Conservation (phyloP, 495 filamentous ascomycete genomes). For the Clavariopsis aquatica region DNA sequence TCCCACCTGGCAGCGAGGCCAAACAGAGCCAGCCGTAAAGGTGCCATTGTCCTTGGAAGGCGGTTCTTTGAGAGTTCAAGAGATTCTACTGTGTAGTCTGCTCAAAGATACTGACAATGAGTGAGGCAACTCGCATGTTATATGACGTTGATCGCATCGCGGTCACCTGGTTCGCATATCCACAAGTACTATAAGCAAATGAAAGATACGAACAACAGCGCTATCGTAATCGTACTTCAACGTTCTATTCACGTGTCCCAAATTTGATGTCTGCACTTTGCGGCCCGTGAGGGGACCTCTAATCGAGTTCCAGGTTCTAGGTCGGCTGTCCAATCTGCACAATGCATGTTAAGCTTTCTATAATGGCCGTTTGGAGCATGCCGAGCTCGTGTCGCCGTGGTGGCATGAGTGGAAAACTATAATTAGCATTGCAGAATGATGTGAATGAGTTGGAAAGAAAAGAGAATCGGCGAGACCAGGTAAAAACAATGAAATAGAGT, state of each 20-base stretch:
- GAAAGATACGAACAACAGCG: slow-evolving; percentile 31
- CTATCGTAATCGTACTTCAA: slow-evolving; percentile 11
- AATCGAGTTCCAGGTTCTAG: slow-evolving; percentile 24
- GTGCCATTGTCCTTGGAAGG: neutral
- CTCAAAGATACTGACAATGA: slow-evolving; percentile 1
- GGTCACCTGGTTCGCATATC: slow-evolving; percentile 20
- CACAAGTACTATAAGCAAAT: slow-evolving; percentile 29
- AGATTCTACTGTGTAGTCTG: neutral
- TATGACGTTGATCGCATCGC: slow-evolving; percentile 32
- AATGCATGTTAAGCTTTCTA: slow-evolving; percentile 14
- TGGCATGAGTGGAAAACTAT: slow-evolving; percentile 31
- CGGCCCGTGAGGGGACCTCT: slow-evolving; percentile 12
- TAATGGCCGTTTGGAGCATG: neutral
- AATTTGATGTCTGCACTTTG: slow-evolving; percentile 15
- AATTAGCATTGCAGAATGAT: slow-evolving; percentile 17
- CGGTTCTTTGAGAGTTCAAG: neutral
- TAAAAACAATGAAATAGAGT: slow-evolving; percentile 24
- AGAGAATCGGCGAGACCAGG: slow-evolving; percentile 22
- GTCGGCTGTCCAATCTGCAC: slow-evolving; percentile 8
- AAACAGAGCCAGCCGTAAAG: slow-evolving; percentile 16
- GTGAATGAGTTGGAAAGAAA: neutral
- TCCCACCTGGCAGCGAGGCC: slow-evolving; percentile 26
- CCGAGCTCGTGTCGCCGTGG: slow-evolving; percentile 5
- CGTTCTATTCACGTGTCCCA: slow-evolving; percentile 25
- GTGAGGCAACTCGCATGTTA: slow-evolving; percentile 9